phyloP scores from a whole-genome alignment of 805 yeast species.

The Wickerhamia fluorescens region DNA sequence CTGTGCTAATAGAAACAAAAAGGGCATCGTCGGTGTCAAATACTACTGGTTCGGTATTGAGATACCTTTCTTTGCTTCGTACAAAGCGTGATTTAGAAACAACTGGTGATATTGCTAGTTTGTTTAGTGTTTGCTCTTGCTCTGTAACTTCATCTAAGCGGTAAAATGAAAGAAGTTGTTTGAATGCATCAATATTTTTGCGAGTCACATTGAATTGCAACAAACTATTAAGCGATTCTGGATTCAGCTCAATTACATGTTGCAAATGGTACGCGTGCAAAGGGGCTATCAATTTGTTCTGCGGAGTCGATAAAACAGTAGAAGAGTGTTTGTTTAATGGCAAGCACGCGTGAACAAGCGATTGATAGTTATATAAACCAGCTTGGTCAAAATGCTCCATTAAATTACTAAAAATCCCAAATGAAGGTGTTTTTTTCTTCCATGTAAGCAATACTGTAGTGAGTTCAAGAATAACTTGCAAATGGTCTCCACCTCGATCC shows the following conservation, averaged over 20 bases:
- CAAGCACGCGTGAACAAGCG: constrained; percentile 20
- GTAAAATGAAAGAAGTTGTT: constrained; percentile 20
- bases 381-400: constrained; percentile 17
- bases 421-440: constrained; percentile 16
- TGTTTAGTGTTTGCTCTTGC: constrained; percentile 13
- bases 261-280: constrained; percentile 16
- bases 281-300: constrained; percentile 5
- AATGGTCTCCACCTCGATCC: constrained; percentile 2
- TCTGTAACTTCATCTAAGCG: constrained; percentile 17
- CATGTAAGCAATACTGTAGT: constrained; percentile 1
- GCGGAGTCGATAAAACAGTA: constrained; percentile 14
- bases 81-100: constrained; percentile 21
- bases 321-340: constrained; percentile 15
- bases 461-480: constrained; percentile 3
- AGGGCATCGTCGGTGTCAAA: constrained; percentile 9
- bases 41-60: constrained; percentile 5
- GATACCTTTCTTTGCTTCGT: constrained; percentile 4
- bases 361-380: constrained; percentile 18
- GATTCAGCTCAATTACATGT: constrained; percentile 20
- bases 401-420: constrained; percentile 16
- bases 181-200: constrained; percentile 13
- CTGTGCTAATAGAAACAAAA: constrained; percentile 11
- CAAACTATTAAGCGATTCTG: constrained; percentile 22
- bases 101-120: constrained; percentile 14
- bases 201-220: constrained; percentile 18